Base-by-base conservation (phyloP, 73 alveolate genomes). In the Halteria grandinella region DNA sequence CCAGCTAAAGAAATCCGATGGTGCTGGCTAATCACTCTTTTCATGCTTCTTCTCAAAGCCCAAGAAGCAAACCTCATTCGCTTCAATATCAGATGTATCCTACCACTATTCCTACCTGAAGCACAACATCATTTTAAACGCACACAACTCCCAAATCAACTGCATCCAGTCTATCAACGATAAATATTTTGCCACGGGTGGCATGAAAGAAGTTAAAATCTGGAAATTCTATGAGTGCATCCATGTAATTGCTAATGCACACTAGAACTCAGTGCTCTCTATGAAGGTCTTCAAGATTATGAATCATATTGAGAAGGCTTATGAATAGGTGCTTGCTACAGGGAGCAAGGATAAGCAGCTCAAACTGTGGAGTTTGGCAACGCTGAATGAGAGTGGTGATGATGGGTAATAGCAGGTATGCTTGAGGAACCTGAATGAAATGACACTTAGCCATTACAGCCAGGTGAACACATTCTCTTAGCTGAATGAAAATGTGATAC, bases 211-310 rank as follows among this genome's bases (percentile, higher is more conserved):
- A 37, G 77, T 60, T 10, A 60, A 60, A 40, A 60, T 60, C 37
- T 60, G 77, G 77, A 60, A 60, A 37, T 60, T 60, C 40, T 60
- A 60, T 60, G 77, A 60, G 27, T 60, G 77, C 29, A 20, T 60
- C 12, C 43, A 60, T 8, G 29, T 60, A 18, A 60, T 60, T 37
- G 60, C 77, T 37, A 33, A 1, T n/a, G 77, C 77, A 7, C 77
- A 60, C 29, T 60, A 55, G 2, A 60, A 32, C 27, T 36, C 15
- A n/a, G 43, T 60, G 7, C 58, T 60, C 7, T 36, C 59, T 3
- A 33, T 60, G 18, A 60, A 60, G 23, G 24, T 47, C 6, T 34
- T 60, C 27, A 37, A 36, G 43, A 60, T 60, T 5, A 37, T 60
- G 58, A 39, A 57, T 17, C 40, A 8, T 36, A 23, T 1, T 12